Evolutionary conservation across 441 rosid species (phyloP).

Genomic region (Flueggea neowawraea): DNA sequence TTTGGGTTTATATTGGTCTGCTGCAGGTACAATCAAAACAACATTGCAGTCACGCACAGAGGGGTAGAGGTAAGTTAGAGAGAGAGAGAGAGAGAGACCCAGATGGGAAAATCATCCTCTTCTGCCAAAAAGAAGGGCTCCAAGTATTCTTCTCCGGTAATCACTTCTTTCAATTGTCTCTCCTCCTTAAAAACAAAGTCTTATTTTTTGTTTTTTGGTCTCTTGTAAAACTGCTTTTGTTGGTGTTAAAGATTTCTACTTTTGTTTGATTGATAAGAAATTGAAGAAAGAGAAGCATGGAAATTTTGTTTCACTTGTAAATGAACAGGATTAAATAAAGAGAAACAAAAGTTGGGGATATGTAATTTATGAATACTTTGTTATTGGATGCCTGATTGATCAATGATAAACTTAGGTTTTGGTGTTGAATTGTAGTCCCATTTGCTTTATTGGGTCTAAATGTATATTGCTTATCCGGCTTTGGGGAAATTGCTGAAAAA

Average conservation of each 20-base stretch:
- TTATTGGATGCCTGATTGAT: too few relatives aligned
- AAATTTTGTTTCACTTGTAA: neutral
- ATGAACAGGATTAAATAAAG: neutral
- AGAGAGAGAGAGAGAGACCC: constrained; percentile 2
- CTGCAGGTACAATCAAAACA: constrained; percentile 22
- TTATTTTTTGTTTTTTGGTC: neutral
- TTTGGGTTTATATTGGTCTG: neutral
- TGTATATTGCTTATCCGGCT: too few relatives aligned
- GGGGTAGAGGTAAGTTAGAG: neutral
- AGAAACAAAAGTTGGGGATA: neutral
- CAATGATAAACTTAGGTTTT: too few relatives aligned
- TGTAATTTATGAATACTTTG: too few relatives aligned
- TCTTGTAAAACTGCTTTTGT: neutral
- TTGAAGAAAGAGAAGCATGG: neutral
- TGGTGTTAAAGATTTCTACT: neutral
- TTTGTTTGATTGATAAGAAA: neutral
- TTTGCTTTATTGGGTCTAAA: too few relatives aligned
- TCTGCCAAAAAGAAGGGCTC: constrained; percentile 54
- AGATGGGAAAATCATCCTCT: constrained; percentile 68
- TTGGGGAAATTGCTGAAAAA: too few relatives aligned
- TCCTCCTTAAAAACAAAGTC: too few relatives aligned
- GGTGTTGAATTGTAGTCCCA: too few relatives aligned
- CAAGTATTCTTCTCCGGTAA: constrained; percentile 50
- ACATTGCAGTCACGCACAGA: neutral
- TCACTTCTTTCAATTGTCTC: neutral